phyloP scores from a whole-genome alignment of 495 filamentous ascomycete genomes.

The Cladorrhinum samala region DNA sequence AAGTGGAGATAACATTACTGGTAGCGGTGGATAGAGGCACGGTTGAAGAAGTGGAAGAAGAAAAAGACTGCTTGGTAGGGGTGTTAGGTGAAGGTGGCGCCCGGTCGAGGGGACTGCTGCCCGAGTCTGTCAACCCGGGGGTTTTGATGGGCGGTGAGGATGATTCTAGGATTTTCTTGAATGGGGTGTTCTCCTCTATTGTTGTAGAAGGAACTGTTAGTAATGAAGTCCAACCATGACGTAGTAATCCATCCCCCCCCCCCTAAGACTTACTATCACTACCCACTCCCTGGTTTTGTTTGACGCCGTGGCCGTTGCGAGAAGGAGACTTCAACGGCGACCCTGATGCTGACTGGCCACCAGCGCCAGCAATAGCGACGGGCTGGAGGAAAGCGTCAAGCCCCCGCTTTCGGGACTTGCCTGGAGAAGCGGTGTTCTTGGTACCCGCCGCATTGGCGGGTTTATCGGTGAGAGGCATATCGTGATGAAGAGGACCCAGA shows the following conservation, averaged over 20 bases:
- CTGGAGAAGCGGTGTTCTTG: not conserved
- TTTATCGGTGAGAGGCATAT: not conserved
- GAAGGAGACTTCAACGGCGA: too few relatives aligned
- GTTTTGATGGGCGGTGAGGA: constrained; percentile 21
- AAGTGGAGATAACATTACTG: constrained; percentile 5
- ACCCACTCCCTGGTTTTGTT: not conserved
- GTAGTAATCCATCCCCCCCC: too few relatives aligned
- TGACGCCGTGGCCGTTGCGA: too few relatives aligned
- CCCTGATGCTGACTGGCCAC: not conserved
- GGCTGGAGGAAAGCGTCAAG: not conserved
- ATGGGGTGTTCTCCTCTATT: constrained; percentile 20
- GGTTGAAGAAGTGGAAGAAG: constrained; percentile 1
- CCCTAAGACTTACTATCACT: not conserved
- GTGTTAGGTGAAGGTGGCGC: constrained; percentile 28
- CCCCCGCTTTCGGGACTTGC: not conserved
- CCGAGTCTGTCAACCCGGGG: constrained; percentile 29
- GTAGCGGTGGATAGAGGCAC: not conserved
- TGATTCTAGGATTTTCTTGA: not conserved
- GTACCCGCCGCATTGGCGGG: not conserved
- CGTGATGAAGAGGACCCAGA: too few relatives aligned
- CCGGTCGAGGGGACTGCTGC: constrained; percentile 25
- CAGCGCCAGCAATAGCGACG: not conserved
- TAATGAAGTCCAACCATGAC: too few relatives aligned
- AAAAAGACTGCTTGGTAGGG: constrained; percentile 10
- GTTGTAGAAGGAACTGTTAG: not conserved